Base-by-base conservation (phyloP, 345 rosid species). In the Euclidium syriacum region DNA sequence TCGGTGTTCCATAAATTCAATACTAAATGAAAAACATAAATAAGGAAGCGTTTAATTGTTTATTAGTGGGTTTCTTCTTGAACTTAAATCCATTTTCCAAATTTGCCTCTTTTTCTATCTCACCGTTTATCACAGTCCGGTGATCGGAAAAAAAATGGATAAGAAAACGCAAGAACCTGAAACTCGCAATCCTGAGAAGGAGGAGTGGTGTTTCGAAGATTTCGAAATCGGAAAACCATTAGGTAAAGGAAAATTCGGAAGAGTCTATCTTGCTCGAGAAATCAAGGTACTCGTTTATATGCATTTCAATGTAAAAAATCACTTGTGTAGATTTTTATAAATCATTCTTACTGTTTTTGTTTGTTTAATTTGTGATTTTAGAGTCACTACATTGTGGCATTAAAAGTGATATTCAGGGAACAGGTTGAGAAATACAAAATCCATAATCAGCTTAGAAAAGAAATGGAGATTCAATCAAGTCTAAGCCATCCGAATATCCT, bases 211-310 rank as follows among this genome's bases (percentile, higher is more conserved):
- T 10, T 46, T 85, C 10, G 47, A 68, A 19, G 85, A 91, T 58
- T 91, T 91, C 73, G 94, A 91, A 77, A 88, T 91, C 78, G 98
- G 98, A 20, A 85, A 70, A 70, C 98, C 96, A 0, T 82, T 88
- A 3, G 95, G 98, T 14, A 82, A 77, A 67, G 98, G 98, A 30
- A 88, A 91, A 65, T 91, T 91, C 68, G 96, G 95, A 2, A 66
- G 98, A 57, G 98, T 88, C 55, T 91, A 88, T 74, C 81, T 91
- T 70, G 96, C 96, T 65, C 73, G 98, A 55, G 95, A 83, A 78
- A 67, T 59, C 62, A 67, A 86, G 95, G 95, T 88, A 57, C 10
- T 27, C 42, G 4, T 5, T 29, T 16, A n/a, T n/a, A n/a, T n/a
- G n/a, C 4, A n/a, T n/a, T 42, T 15, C 25, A 32, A 1, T 10